Evolutionary conservation across 345 rosid species (phyloP), one percentile per base, ranked within the genome.

Genomic region (Eutrema japonicum): DNA sequence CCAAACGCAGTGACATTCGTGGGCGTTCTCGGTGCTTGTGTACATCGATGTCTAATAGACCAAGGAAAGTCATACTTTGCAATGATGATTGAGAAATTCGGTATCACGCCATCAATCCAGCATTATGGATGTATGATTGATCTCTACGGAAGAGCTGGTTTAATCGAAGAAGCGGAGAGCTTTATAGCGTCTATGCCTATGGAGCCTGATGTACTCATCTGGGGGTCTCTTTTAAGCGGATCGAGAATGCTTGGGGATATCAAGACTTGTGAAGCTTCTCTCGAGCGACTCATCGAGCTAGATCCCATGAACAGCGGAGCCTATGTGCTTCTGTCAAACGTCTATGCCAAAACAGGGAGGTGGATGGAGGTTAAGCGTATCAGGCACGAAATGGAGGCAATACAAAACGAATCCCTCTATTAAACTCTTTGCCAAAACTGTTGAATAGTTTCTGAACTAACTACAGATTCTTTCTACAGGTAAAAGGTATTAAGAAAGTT

Each of bases 1-100:
- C 88, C 80, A 60, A 91, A 87, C 66, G 71, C 81, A 0, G 83
- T 87, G 40, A 83, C 96, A 51, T 89, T 82, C 32, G 74, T 86
- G 16, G 88, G 90, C 11, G 68, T 59, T 67, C 80, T 86, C 50
- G 79, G 89, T 57, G 92, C 96, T 48, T 83, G 89, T 54, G 85
- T 75, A 18, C 86, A 85, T 73, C 77, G 78, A 30, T 82, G 89
- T 43, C 63, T 83, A 62, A 76, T 85, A 26, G 63, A 64, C 12
- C n/a, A 77, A 61, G 86, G 82, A 11, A 72, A 78, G 76, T 72
- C 79, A 3, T 70, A 77, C 48, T 85, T 83, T 38, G 18, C 52
- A 26, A 73, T 76, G 78, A 85, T 85, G 87, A 56, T 8, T 5
- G 76, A 77, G 66, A 79, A 48, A 5, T 80, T 73, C 10, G 75